Conservation (phyloP, 495 filamentous ascomycete genomes). For the Articulospora tetracladia region DNA sequence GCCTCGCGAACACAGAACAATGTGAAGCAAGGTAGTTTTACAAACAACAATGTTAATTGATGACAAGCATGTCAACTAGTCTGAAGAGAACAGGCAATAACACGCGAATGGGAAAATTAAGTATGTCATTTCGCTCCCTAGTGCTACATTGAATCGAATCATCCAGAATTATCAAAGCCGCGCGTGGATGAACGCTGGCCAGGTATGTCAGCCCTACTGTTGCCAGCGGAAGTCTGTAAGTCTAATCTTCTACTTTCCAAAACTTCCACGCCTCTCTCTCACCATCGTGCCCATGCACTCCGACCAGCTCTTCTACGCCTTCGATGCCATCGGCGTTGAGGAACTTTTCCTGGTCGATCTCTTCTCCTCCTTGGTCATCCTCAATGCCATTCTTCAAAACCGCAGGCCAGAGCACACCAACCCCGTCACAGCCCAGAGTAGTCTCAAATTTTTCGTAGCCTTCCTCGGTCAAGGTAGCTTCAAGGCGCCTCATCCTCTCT, state of each 20-base stretch:
- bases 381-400: conserved; percentile 71
- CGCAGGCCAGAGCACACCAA: conserved; percentile 90
- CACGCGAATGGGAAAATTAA: neutral
- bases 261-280: conserved; percentile 90
- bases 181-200: neutral
- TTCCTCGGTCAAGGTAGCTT: conserved; percentile 65
- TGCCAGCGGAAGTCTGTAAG: conserved; percentile 14
- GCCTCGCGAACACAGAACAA: conserved; percentile 14
- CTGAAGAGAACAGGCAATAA: neutral
- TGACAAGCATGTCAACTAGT: no score
- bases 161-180: neutral
- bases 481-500: conserved; percentile 54
- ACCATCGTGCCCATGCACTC: conserved; percentile 53
- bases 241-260: conserved; percentile 61
- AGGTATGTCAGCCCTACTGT: conserved; percentile 8
- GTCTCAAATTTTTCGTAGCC: conserved; percentile 82
- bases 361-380: conserved; percentile 68
- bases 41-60: conserved; percentile 4
- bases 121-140: conserved; percentile 13
- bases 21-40: neutral
- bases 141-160: conserved; percentile 19
- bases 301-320: conserved; percentile 73
- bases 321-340: conserved; percentile 74
- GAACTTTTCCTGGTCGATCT: conserved; percentile 92
- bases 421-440: conserved; percentile 84